Evolutionary conservation across 495 filamentous ascomycete species (phyloP).

Genomic region (Patellaria atrata): DNA sequence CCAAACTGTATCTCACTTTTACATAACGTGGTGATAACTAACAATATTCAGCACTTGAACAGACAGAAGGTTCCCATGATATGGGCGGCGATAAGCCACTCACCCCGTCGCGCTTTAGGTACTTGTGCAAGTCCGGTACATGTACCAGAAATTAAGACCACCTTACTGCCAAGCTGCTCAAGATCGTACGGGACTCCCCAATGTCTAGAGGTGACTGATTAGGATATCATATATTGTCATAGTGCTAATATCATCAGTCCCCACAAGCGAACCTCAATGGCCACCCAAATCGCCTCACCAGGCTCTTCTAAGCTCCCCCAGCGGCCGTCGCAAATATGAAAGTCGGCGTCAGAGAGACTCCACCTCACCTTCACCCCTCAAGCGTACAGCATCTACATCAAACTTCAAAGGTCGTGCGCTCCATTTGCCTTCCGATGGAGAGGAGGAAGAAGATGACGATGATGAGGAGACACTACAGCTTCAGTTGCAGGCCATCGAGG

Average conservation of each 20-base stretch:
- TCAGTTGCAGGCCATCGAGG: constrained; percentile 72
- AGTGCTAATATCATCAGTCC: constrained; percentile 5
- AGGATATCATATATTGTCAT: no score
- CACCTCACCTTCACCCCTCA: constrained; percentile 40
- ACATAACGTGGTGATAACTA: no score
- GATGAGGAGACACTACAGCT: constrained; percentile 83
- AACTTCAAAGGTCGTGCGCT: constrained; percentile 15
- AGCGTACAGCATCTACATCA: constrained; percentile 32
- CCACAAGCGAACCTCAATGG: constrained; percentile 45
- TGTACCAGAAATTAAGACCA: no score
- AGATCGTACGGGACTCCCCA: no score
- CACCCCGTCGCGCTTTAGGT: no score
- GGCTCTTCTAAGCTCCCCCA: constrained; percentile 66
- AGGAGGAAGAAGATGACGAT: constrained; percentile 51
- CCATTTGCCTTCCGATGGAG: background rate
- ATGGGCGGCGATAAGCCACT: no score
- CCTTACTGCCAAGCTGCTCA: no score
- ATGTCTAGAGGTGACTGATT: no score
- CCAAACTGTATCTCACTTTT: no score
- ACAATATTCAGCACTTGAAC: no score
- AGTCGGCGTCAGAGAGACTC: constrained; percentile 11
- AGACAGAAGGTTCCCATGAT: no score
- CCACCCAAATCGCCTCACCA: constrained; percentile 78
- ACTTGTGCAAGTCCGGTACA: no score
- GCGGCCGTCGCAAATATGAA: constrained; percentile 51